Conservation (phyloP, 306 rosid genomes). For the Fragaria ananassa region DNA sequence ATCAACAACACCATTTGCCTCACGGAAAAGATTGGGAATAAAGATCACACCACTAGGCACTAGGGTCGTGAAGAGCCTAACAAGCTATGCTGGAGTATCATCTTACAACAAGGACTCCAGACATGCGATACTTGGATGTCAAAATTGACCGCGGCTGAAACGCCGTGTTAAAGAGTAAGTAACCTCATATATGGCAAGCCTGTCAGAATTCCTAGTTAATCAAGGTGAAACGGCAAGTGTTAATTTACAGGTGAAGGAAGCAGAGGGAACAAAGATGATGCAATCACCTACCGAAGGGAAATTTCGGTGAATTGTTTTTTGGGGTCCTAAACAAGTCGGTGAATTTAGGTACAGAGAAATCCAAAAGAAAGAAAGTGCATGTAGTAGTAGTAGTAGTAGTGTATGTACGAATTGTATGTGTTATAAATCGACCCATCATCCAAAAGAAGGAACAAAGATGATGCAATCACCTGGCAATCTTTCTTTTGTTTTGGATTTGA, state of each 20-base stretch:
- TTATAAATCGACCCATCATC: not conserved
- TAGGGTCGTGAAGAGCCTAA: too few species aligned
- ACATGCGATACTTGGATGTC: too few species aligned
- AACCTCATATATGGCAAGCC: too few species aligned
- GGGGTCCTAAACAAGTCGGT: not conserved
- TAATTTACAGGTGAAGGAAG: not conserved
- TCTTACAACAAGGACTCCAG: too few species aligned
- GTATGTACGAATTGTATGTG: not conserved
- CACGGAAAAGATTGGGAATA: too few species aligned
- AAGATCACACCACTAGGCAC: too few species aligned
- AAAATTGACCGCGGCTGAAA: too few species aligned
- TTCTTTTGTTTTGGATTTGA: conserved; percentile 33
- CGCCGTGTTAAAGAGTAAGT: too few species aligned
- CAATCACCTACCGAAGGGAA: not conserved
- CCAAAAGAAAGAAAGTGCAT: not conserved
- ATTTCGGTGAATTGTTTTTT: not conserved
- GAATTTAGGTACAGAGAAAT: not conserved
- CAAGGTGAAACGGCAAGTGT: not conserved
- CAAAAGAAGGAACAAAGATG: not conserved
- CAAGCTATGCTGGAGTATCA: too few species aligned
- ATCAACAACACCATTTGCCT: too few species aligned
- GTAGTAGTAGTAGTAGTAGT: not conserved
- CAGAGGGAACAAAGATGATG: conserved; percentile 30
- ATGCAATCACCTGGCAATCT: conserved; percentile 17
- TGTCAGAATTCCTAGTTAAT: not conserved